Conservation (phyloP, 257 asterid species). For the Petunia axillaris region DNA sequence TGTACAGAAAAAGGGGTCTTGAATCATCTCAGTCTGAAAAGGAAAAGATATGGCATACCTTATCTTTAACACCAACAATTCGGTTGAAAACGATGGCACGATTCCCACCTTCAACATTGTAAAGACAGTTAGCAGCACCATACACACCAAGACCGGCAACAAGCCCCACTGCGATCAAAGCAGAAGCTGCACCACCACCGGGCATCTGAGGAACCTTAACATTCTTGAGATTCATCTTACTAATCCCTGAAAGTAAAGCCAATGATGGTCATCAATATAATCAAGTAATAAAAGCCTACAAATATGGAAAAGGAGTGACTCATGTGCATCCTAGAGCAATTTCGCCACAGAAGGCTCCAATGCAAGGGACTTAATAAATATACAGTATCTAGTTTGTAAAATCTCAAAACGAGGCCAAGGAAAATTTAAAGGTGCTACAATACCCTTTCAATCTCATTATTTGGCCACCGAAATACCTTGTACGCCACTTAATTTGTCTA, state of each 20-base stretch:
- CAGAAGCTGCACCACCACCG: constrained; percentile 67
- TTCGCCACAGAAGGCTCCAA: neutral
- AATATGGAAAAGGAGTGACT: neutral
- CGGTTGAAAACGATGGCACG: constrained; percentile 92
- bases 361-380: neutral
- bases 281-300: neutral
- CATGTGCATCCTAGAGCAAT: neutral
- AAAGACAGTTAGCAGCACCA: constrained; percentile 75
- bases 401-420: neutral
- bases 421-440: neutral
- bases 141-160: constrained; percentile 71
- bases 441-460: neutral
- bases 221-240: constrained; percentile 65
- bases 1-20: neutral
- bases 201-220: constrained; percentile 84
- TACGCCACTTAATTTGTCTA: neutral
- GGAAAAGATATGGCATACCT: constrained; percentile 46
- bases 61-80: constrained; percentile 66
- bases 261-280: constrained; percentile 18
- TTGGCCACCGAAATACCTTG: neutral
- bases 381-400: neutral
- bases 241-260: constrained; percentile 38
- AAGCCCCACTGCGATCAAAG: constrained; percentile 59
- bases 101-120: constrained; percentile 93
- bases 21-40: neutral